Evolutionary conservation across 2,329 filamentous ascomycete genomes (phyloP).

Genomic region (Capronia coronata): DNA sequence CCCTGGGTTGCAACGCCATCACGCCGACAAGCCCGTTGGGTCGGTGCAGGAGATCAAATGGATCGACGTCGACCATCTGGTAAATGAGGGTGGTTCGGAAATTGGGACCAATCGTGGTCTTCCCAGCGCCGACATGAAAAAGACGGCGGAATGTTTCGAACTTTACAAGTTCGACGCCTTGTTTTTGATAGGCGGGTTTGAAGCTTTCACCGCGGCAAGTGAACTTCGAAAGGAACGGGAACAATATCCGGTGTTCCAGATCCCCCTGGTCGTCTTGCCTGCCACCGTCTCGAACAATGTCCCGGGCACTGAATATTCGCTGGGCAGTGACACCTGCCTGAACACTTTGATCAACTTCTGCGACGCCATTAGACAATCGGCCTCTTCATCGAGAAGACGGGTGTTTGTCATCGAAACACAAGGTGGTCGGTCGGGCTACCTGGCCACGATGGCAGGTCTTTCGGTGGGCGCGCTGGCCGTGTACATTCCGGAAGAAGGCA

Average conservation of each 20-base stretch:
- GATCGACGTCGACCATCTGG: conserved; percentile 93
- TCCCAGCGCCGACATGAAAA: conserved; percentile 77
- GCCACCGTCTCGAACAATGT: conserved; percentile 99
- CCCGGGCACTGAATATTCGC: conserved; percentile 91
- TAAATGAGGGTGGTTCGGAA: conserved; percentile 92
- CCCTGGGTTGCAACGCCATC: conserved; percentile 84
- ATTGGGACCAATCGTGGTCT: conserved; percentile 96
- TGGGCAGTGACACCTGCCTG: conserved; percentile 92
- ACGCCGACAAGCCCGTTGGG: conserved; percentile 71
- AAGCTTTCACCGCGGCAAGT: conserved; percentile 87
- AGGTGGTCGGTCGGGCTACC: conserved; percentile 87
- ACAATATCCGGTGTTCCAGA: conserved; percentile 77
- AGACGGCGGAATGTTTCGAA: conserved; percentile 74
- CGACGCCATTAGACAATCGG: conserved; percentile 95
- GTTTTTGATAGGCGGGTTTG: conserved; percentile 90
- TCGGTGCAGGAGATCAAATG: conserved; percentile 81
- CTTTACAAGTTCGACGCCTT: conserved; percentile 84
- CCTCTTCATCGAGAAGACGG: conserved; percentile 82
- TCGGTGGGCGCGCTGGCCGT: conserved; percentile 88
- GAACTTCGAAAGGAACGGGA: conserved; percentile 76
- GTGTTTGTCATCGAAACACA: conserved; percentile 99
- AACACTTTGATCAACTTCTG: conserved; percentile 94
- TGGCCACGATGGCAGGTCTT: conserved; percentile 83
- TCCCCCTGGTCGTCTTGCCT: conserved; percentile 83
- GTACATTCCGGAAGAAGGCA: conserved; percentile 94